A percentile compares a stretch with the other conserved stretches of the same genome.
These are phyloP conservation scores for Saccharomyces cerevisiae DNA, from an alignment of 805 yeast genomes.

Conservation along the genomic window DNA sequence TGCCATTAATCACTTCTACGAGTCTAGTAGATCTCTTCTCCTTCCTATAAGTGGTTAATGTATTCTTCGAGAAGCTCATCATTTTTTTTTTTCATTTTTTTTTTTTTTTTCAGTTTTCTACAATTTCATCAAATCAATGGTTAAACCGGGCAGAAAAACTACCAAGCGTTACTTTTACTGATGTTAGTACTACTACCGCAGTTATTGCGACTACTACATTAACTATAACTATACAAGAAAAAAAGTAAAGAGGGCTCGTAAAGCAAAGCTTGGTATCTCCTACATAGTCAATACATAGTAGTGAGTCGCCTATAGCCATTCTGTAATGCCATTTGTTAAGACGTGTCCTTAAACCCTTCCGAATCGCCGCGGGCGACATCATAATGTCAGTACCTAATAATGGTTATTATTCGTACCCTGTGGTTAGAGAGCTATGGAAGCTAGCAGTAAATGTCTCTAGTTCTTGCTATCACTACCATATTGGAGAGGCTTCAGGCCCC, in stretches of 20 bases:
- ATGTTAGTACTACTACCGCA: background rate
- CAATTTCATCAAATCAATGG: background rate
- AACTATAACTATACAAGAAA: background rate
- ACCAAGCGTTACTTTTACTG: background rate
- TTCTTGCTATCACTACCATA: background rate
- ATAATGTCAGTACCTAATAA: background rate
- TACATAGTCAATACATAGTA: background rate
- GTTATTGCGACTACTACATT: background rate
- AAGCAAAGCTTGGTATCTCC: background rate
- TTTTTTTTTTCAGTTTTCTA: background rate
- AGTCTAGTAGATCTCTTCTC: background rate
- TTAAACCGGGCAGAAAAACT: background rate
- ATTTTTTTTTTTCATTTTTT: background rate
- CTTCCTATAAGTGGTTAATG: background rate
- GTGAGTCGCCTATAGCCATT: background rate
- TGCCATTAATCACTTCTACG: constrained; percentile 47
- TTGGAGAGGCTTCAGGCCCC: background rate
- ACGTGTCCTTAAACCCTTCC: background rate
- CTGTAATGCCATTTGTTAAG: background rate
- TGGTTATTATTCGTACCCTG: too few species aligned
- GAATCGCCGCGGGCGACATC: background rate
- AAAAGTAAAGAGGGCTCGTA: background rate
- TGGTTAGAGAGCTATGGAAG: too few species aligned
- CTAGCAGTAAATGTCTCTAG: background rate
- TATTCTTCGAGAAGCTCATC: background rate